Evolutionary conservation across 805 yeast genomes (phyloP).

Genomic region (Phaffomyces opuntiae): DNA sequence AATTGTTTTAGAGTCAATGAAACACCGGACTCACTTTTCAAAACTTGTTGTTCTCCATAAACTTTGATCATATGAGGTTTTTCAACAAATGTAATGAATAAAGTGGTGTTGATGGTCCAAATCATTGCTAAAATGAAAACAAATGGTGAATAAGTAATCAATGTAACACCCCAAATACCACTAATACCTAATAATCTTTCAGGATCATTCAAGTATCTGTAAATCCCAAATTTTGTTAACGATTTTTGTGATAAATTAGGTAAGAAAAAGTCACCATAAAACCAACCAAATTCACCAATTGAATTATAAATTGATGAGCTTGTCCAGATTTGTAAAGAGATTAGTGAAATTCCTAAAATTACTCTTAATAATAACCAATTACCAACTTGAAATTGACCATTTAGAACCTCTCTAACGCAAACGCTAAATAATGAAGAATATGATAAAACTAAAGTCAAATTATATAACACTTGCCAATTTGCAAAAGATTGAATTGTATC

Average conservation of each 20-base stretch:
- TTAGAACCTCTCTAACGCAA: conserved; percentile 26
- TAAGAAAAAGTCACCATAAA: conserved; percentile 77
- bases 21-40: conserved; percentile 44
- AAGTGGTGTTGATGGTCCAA: conserved; percentile 61
- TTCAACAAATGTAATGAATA: conserved; percentile 68
- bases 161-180: conserved; percentile 68
- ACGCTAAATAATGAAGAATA: conserved; percentile 44
- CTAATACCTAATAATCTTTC: conserved; percentile 73
- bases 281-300: conserved; percentile 85
- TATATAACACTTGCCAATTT: conserved; percentile 68
- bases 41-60: conserved; percentile 58
- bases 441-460: conserved; percentile 43
- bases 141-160: conserved; percentile 48
- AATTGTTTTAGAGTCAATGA: conserved; percentile 29
- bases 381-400: conserved; percentile 23
- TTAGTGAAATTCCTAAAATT: conserved; percentile 51
- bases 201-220: conserved; percentile 76
- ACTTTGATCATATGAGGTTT: conserved; percentile 70
- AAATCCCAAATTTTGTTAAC: conserved; percentile 72
- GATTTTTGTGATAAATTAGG: conserved; percentile 42
- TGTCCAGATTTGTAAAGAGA: conserved; percentile 61
- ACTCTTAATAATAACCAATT: conserved; percentile 43
- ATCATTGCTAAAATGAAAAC: conserved; percentile 47
- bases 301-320: conserved; percentile 60
- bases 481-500: conserved; percentile 59